Evolutionary conservation across 805 yeast species (phyloP).

Genomic region (Clavispora asparagi): DNA sequence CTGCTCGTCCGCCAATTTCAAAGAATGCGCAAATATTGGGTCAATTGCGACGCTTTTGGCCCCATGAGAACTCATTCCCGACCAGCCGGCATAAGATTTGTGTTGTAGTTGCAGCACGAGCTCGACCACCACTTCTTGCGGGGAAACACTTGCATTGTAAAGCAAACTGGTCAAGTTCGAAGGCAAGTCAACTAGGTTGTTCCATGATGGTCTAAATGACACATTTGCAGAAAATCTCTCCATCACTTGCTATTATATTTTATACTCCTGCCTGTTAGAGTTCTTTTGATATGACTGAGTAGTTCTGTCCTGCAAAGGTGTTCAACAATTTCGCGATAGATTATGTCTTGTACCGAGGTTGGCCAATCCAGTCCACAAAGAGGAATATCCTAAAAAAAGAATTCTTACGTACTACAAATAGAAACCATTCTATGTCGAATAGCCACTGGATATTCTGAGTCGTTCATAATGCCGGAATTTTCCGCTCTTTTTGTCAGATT

Average conservation of each 20-base stretch:
- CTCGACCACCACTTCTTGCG: conserved; percentile 57
- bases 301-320: background rate
- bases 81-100: conserved; percentile 56
- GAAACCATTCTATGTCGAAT: too few relatives aligned
- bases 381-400: too few relatives aligned
- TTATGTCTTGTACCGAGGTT: conserved; percentile 1
- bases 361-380: background rate
- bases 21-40: conserved; percentile 53
- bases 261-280: background rate
- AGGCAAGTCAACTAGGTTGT: conserved; percentile 55
- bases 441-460: too few relatives aligned
- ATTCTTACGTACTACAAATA: too few relatives aligned
- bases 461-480: too few relatives aligned
- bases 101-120: conserved; percentile 21
- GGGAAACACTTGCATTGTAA: conserved; percentile 47
- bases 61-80: conserved; percentile 45
- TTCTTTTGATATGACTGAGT: background rate
- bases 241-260: conserved; percentile 20
- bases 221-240: conserved; percentile 30
- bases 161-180: conserved; percentile 40
- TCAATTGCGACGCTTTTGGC: conserved; percentile 53
- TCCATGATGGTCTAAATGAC: conserved; percentile 30
- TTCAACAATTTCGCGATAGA: background rate
- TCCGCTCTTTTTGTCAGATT: too few relatives aligned
- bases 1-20: conserved; percentile 42